Evolutionary conservation across 208 protist genomes (phyloP).

Genomic region (Jaenimonas drosophilae): DNA sequence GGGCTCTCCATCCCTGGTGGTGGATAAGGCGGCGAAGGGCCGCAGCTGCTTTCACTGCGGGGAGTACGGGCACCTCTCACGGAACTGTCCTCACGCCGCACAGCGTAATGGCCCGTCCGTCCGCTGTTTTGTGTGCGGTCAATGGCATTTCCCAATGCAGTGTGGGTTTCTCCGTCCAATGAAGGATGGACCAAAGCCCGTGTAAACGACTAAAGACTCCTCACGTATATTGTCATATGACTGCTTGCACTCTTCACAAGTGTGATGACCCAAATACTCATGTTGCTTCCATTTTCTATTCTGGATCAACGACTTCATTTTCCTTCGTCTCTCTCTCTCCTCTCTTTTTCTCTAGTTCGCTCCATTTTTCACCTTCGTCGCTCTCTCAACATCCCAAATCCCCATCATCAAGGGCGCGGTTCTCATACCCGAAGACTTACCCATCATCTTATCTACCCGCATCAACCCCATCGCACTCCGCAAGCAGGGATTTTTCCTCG

Average conservation of each 20-base stretch:
- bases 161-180: slow-evolving; percentile 40
- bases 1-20: too few relatives aligned
- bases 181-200: slow-evolving; percentile 1
- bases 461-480: too few relatives aligned
- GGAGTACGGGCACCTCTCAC: slow-evolving; percentile 56
- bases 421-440: too few relatives aligned
- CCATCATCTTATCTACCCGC: too few relatives aligned
- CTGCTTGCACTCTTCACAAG: background rate
- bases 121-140: slow-evolving; percentile 82
- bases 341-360: background rate
- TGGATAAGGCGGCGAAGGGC: background rate
- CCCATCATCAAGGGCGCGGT: too few relatives aligned
- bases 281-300: background rate
- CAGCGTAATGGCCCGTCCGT: slow-evolving; percentile 49
- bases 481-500: too few relatives aligned
- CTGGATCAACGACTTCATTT: too few relatives aligned
- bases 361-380: background rate
- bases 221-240: background rate
- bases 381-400: too few relatives aligned
- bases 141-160: slow-evolving; percentile 81
- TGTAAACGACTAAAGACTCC: slow-evolving; percentile 1
- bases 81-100: slow-evolving; percentile 60
- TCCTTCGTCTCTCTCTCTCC: slow-evolving; percentile 3
- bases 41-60: slow-evolving; percentile 64
- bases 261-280: background rate